Base-by-base conservation (phyloP, 257 asterid genomes). In the Nicotiana noctiflora region DNA sequence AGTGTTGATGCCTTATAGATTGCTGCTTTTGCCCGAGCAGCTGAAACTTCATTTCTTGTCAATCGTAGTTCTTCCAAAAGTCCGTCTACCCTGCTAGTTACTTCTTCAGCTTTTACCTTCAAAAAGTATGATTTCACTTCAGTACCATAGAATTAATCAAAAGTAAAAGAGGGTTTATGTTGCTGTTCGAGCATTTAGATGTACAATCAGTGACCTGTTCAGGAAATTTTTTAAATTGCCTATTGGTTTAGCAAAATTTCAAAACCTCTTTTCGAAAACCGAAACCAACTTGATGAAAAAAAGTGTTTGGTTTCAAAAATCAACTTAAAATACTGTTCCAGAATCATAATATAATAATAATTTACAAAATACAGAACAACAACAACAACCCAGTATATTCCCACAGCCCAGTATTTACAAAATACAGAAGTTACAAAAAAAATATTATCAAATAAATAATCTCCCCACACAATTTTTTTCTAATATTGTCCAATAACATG, bases 91-190 rank as follows among this genome's bases (percentile, higher is more conserved):
- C 98, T 84, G 13, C 83, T 37, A 8, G 92, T 84, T 65, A 93
- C 98, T 75, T 93, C 98, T 86, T 93, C 99, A 51, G 97, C 97
- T 83, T 88, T 95, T 80, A 93, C 98, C 98, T 95, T 85, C 79
- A 74, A 17, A 49, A 25, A 23, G 23, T 3, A 49, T 23, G 61
- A 49, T 49, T 74, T 49, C 15, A 74, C 62, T 74, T 74, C 79
- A 74, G 2, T 25, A 74, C 40, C 79, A 49, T 23, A 25, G 44
- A 23, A 23, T 49, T 14, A 74, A 74, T 74, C 44, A 46, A 74
- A 74, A 74, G 3, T 49, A 14, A 32, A 49, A 74, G 79, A 74
- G 25, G 14, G 56, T 13, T 51, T 51, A 51, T 49, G 44, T 25
- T 15, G 25, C 60, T 32, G 51, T 56, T 23, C 2, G 23, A 49